phyloP scores from a whole-genome alignment of 108 stramenopile species.

The Cyclotella baltica region DNA sequence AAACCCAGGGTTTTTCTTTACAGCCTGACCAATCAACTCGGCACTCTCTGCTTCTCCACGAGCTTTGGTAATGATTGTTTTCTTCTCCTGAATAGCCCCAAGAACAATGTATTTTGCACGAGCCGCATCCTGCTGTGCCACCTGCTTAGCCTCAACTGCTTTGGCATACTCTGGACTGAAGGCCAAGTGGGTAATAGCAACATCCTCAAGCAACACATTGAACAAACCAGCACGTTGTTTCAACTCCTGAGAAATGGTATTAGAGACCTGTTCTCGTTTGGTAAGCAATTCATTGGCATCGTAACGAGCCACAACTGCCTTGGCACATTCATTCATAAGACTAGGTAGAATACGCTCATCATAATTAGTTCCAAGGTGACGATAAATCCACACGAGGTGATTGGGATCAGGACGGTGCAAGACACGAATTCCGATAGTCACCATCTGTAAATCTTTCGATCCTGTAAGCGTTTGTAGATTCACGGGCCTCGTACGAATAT shows the following conservation, averaged over 20 bases:
- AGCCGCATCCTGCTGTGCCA: slow-evolving; percentile 99
- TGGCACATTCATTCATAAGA: slow-evolving; percentile 99
- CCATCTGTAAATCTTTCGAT: slow-evolving; percentile 99
- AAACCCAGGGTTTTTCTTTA: slow-evolving; percentile 99
- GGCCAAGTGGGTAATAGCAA: slow-evolving; percentile 98
- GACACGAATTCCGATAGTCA: slow-evolving; percentile 98
- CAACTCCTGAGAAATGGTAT: slow-evolving; percentile 87
- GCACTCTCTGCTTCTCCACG: slow-evolving; percentile 99
- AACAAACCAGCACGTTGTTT: slow-evolving; percentile 85
- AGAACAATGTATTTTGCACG: slow-evolving; percentile 98
- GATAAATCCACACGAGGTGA: slow-evolving; percentile 95
- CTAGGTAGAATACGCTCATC: slow-evolving; percentile 98
- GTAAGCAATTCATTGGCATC: slow-evolving; percentile 99
- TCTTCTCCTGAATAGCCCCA: slow-evolving; percentile 97
- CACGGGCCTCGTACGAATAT: slow-evolving; percentile 96
- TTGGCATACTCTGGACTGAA: slow-evolving; percentile 99
- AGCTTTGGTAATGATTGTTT: slow-evolving; percentile 98
- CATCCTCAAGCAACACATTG: slow-evolving; percentile 94
- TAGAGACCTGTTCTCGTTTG: slow-evolving; percentile 95
- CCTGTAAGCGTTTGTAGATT: slow-evolving; percentile 96
- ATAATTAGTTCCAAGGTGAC: slow-evolving; percentile 94
- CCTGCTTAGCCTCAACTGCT: slow-evolving; percentile 99
- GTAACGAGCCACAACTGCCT: slow-evolving; percentile 98
- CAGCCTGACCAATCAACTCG: slow-evolving; percentile 96
- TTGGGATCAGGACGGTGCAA: slow-evolving; percentile 93